Base-by-base conservation (phyloP, 129 eudicot species). In the Artemisia annua region DNA sequence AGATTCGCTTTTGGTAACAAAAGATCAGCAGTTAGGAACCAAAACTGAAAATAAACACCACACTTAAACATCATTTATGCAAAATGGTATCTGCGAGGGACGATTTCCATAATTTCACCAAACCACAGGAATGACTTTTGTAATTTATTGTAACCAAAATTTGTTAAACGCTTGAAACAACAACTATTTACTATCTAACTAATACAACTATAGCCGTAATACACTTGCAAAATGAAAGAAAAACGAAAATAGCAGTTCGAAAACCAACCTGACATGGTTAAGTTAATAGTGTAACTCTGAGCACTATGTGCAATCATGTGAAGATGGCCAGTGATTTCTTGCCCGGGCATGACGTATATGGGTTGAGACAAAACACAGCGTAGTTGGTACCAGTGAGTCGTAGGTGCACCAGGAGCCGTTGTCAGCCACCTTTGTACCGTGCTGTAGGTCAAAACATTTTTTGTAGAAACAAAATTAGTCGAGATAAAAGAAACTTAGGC, bases 321-420 rank as follows among this genome's bases (percentile, higher is more conserved):
- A 79, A 94, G 96, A 24, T 63, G 87, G 48, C 99, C 99, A 1
- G 82, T 82, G 55, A 94, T 86, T 83, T 94, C 99, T 88, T 94
- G 99, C n/a, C 97, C 99, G 19, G 93, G 89, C 97, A 90, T 90
- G 32, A 90, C 97, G 50, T 94, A 88, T 18, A 94, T 83, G 26
- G 99, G 99, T 78, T 94, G 99, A 49, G 93, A 63, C 48, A 94
- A 74, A 20, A 94, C 99, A 67, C 99, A 94, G 15, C 99, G 97
- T 12, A 94, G 74, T 73, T 94, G 98, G 57, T 94, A 90, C 98
- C 98, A 94, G 76, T 94, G 98, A 12, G 97, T 94, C 63, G 99
- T 94, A 17, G 96, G 96, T 59, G 97, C 97, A 77, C 99, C 97
- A 57, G 99, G 99, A 75, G 99, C 92, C 18, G 99, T 94, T 30